These are phyloP conservation scores for Udeniomyces megalosporus DNA, from an alignment of 768 basidiomycete species.

Conservation along the genomic window DNA sequence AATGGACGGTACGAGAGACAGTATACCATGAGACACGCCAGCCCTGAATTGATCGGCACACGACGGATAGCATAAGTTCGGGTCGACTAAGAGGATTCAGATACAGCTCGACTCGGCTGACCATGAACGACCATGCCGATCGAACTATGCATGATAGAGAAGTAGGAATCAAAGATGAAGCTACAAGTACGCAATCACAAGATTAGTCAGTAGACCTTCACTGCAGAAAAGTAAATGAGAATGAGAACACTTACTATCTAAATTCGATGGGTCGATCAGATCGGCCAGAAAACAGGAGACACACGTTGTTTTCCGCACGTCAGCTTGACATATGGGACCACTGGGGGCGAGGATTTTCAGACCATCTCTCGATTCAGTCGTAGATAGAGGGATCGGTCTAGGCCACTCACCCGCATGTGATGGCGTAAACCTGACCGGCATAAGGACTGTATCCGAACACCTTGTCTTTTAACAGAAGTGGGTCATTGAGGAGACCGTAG, in stretches of 20 bases:
- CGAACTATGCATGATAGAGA: neutral
- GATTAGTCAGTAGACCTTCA: no score
- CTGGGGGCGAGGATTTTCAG: no score
- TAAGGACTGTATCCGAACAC: constrained; percentile 2
- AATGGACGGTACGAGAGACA: constrained; percentile 1
- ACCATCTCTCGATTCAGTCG: no score
- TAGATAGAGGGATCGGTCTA: no score
- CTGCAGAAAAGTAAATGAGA: no score
- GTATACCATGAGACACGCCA: neutral
- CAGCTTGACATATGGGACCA: no score
- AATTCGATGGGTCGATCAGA: no score
- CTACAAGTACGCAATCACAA: neutral
- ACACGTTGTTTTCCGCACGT: no score
- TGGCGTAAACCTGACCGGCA: neutral
- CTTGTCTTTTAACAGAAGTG: neutral
- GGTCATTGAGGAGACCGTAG: neutral
- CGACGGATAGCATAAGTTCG: no score
- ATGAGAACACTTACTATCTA: no score
- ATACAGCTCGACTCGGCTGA: neutral
- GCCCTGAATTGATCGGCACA: neutral
- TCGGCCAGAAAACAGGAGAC: no score
- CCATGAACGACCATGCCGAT: constrained; percentile 1
- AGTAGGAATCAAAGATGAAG: constrained; percentile 4
- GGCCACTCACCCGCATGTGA: neutral
- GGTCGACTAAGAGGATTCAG: no score